Evolutionary conservation across 768 basidiomycete genomes (phyloP), one percentile per base, ranked within the genome.

Genomic region (Leccinum boreale): DNA sequence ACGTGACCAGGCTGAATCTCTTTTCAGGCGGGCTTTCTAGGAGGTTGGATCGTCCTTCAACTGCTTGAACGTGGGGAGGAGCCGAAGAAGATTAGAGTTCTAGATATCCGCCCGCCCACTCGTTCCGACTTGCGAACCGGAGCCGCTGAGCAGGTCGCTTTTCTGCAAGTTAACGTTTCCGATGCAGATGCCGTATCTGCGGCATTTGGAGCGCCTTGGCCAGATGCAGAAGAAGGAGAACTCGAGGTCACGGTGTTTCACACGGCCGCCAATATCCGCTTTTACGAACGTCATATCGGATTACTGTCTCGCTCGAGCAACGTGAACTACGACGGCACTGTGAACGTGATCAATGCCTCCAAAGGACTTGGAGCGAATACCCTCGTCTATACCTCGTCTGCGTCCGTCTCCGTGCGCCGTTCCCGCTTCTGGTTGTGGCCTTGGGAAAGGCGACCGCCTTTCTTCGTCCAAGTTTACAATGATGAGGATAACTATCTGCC

Each of bases 241-340:
- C 52, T 60, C 9, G 65, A 73, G 11, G 72, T 86, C 21, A 89
- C 89, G 1, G 80, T 92, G 9, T 88, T 90, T 69, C 88, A 91
- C 66, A 86, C 87, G 21, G 89, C 86, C 1, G 86, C 90, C 17
- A 87, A 80, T 61, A 90, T 91, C 61, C 86, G 88, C 5, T 91
- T 88, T 68, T 92, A 84, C 65, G 90, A 91, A 62, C 83, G 85
- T 9, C 77, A 80, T 58, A 59, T 71, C 0, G 66, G 66, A 3
- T 78, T 90, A 17, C 68, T 88, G 14, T 70, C 74, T 4, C 77
- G 75, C 24, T 90, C 89, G 7, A 75, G 78, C 35, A 74, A 70
- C 33, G 86, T 91, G 50, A 91, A 91, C 67, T 78, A 89, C 6
- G 65, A 71, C 2, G 90, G 90, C 2, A 89, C 87, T 15, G 67